These are phyloP conservation scores for Insectozyma bohioensis DNA, from an alignment of 1,139 yeast species.

Conservation along the genomic window DNA sequence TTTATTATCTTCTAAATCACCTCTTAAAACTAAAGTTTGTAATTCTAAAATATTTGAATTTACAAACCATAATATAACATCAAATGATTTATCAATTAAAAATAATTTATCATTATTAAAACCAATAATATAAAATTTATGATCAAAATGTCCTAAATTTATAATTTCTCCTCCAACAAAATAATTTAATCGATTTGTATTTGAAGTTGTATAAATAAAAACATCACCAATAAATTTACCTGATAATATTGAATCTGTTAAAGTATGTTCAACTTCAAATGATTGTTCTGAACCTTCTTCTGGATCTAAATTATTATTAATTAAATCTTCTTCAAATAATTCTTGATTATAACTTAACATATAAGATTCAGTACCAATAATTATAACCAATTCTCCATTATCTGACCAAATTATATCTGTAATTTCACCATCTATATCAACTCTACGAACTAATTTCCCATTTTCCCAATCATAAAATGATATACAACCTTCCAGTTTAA, in stretches of 20 bases:
- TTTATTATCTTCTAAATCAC: constrained; percentile 61
- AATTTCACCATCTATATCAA: constrained; percentile 71
- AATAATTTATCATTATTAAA: constrained; percentile 88
- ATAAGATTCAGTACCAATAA: constrained; percentile 67
- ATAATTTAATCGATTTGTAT: constrained; percentile 86
- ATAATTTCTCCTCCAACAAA: constrained; percentile 92
- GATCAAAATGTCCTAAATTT: constrained; percentile 91
- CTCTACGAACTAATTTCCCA: constrained; percentile 79
- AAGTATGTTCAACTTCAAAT: constrained; percentile 81
- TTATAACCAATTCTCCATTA: constrained; percentile 81
- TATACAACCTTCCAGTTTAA: constrained; percentile 77
- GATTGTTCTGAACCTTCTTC: constrained; percentile 88
- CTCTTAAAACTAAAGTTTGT: constrained; percentile 93
- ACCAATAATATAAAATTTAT: constrained; percentile 82
- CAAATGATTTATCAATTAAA: constrained; percentile 86
- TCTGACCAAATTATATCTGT: constrained; percentile 90
- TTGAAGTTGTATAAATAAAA: constrained; percentile 78
- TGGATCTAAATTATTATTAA: constrained; percentile 58
- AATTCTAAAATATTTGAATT: constrained; percentile 87
- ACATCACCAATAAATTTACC: constrained; percentile 98
- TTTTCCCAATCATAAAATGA: constrained; percentile 94
- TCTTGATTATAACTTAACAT: constrained; percentile 74
- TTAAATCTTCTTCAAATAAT: constrained; percentile 62
- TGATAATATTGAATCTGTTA: constrained; percentile 74
- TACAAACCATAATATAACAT: constrained; percentile 77